These are phyloP conservation scores for Protomyces arabidopsidicola DNA, from an alignment of 1,139 yeast genomes.

Conservation along the genomic window DNA sequence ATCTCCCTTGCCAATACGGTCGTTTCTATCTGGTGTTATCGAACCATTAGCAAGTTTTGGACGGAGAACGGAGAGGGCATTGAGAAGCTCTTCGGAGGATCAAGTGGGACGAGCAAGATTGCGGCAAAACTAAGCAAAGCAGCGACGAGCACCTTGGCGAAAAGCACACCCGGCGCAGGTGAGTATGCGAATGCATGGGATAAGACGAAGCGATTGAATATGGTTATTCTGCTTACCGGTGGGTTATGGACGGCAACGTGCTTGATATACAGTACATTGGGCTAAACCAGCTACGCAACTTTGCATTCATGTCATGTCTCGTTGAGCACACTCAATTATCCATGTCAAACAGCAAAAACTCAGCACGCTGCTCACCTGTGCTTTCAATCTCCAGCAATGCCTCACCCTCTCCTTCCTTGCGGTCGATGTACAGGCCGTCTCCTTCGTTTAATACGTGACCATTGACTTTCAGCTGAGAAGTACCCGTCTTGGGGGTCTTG, in stretches of 20 bases:
- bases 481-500: conserved; percentile 13
- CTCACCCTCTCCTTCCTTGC: conserved; percentile 4
- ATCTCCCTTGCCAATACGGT: neutral
- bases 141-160: neutral
- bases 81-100: neutral
- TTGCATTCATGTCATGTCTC: neutral
- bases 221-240: neutral
- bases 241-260: neutral
- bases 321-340: neutral
- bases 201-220: neutral
- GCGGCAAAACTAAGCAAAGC: neutral
- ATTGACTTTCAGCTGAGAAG: conserved; percentile 14
- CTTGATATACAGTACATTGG: neutral
- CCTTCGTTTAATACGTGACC: conserved; percentile 20
- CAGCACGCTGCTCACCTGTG: conserved; percentile 2
- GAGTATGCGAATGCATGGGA: neutral
- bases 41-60: neutral
- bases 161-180: neutral
- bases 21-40: neutral
- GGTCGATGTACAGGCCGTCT: conserved; percentile 19
- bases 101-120: neutral
- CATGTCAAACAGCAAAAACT: conserved; percentile 20
- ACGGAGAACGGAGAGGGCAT: neutral
- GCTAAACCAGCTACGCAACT: neutral
- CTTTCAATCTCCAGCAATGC: neutral